Evolutionary conservation across 2,329 filamentous ascomycete species (phyloP), one percentile per base, ranked within the genome.

Genomic region (Drechslerella coelobrocha): DNA sequence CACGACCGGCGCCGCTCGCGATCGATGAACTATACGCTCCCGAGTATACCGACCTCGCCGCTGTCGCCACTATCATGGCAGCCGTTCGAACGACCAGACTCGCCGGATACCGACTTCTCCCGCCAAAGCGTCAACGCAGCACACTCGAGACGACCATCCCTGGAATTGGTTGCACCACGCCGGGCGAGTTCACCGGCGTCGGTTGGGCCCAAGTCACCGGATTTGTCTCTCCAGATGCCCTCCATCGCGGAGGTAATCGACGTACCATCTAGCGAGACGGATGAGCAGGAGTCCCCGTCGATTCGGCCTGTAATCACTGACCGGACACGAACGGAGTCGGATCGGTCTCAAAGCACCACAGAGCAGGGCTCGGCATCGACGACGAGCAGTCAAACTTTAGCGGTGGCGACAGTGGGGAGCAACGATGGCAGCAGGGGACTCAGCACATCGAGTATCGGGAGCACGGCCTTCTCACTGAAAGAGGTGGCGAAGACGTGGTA

Each of bases 211-310:
- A 71, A 71, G 34, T 54, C 66, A 7, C 66, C 66, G 0, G 61
- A 62, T 48, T 59, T 60, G 48, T 59, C 66, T 17, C 53, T 52
- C 3, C 59, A 51, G 8, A 63, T 71, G 59, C 66, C 66, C 7
- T 63, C 66, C 14, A 71, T 71, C 17, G 47, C 66, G 21, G 66
- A 71, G 19, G n/a, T 63, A 10, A 34, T 43, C 6, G 52, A 71
- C 34, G n/a, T 12, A 17, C 45, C 37, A 26, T 21, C 50, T 41
- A 17, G 21, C n/a, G 19, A 26, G 7, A 24, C 56, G n/a, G 47
- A 50, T 19, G 29, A 7, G 8, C 29, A 27, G 24, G 10, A 9
- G 10, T 29, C 19, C n/a, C 52, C 29, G 19, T 12, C 8, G 26
- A 34, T 23, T 10, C 65, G 54, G n/a, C 34, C 57, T 14, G 17